Conservation (phyloP, 176 grass and related monocot species). For the Avena sativa region DNA sequence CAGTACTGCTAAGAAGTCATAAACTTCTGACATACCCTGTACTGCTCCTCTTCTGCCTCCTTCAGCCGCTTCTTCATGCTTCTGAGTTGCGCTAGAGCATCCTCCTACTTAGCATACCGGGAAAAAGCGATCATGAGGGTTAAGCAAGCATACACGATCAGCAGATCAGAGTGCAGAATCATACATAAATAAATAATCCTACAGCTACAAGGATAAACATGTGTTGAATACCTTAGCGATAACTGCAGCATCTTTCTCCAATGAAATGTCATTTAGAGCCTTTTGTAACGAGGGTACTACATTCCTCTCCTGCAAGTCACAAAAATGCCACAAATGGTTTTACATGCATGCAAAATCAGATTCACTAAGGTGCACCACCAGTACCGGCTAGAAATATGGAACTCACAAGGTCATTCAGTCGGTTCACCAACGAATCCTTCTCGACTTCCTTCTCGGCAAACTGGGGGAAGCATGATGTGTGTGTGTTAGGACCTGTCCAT, state of each 20-base stretch:
- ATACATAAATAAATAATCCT: neutral
- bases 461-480: slow-evolving; percentile 29
- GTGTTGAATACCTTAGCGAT: slow-evolving; percentile 68
- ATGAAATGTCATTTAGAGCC: slow-evolving; percentile 68
- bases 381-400: slow-evolving; percentile 31
- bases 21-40: slow-evolving; percentile 66
- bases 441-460: slow-evolving; percentile 79
- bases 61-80: slow-evolving; percentile 88
- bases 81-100: slow-evolving; percentile 86
- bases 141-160: slow-evolving; percentile 19
- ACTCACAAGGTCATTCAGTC: slow-evolving; percentile 76
- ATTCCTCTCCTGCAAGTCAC: slow-evolving; percentile 66
- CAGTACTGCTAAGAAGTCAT: neutral
- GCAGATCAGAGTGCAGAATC: slow-evolving; percentile 24
- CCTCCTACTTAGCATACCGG: slow-evolving; percentile 68
- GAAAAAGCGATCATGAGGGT: neutral
- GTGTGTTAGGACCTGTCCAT: slow-evolving; percentile 34
- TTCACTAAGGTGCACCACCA: slow-evolving; percentile 9
- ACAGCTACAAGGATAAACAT: neutral
- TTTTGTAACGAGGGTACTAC: slow-evolving; percentile 66
- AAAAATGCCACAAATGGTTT: slow-evolving; percentile 8
- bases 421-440: slow-evolving; percentile 73
- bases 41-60: slow-evolving; percentile 98
- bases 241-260: slow-evolving; percentile 94
- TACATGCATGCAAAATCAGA: slow-evolving; percentile 2